phyloP scores from a whole-genome alignment of 2,329 filamentous ascomycete species.

The Colletotrichum chrysophilum region DNA sequence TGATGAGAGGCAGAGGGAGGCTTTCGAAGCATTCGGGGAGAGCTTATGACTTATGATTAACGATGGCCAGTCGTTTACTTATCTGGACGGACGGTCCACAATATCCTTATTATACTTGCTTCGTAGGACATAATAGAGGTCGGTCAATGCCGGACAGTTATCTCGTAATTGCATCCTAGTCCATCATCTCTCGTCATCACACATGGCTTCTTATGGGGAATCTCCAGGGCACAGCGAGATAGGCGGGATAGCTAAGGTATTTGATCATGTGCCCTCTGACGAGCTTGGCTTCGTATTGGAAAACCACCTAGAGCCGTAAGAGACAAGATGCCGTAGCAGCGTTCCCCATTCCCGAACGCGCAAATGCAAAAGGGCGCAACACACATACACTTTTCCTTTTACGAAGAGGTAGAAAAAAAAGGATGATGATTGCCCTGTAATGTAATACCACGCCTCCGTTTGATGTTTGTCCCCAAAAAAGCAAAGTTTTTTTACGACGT shows the following conservation, averaged over 20 bases:
- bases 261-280: conserved; percentile 40
- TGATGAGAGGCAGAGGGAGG: background rate
- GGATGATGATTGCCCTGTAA: conserved; percentile 23
- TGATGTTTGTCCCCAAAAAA: conserved; percentile 22
- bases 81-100: background rate
- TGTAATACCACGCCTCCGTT: conserved; percentile 24
- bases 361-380: conserved; percentile 41
- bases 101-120: background rate
- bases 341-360: conserved; percentile 51
- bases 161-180: background rate
- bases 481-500: conserved; percentile 17
- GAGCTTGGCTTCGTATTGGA: conserved; percentile 48
- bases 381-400: conserved; percentile 7
- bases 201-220: background rate
- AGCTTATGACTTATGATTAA: background rate
- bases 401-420: conserved; percentile 5
- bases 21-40: background rate
- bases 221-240: conserved; percentile 15
- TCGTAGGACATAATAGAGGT: background rate
- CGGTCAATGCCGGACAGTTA: background rate
- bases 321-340: conserved; percentile 40
- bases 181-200: background rate
- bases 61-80: background rate
- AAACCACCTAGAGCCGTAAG: conserved; percentile 25
- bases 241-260: background rate